phyloP scores from a whole-genome alignment of 2,329 filamentous ascomycete species.

The Pseudogymnoascus sp. region DNA sequence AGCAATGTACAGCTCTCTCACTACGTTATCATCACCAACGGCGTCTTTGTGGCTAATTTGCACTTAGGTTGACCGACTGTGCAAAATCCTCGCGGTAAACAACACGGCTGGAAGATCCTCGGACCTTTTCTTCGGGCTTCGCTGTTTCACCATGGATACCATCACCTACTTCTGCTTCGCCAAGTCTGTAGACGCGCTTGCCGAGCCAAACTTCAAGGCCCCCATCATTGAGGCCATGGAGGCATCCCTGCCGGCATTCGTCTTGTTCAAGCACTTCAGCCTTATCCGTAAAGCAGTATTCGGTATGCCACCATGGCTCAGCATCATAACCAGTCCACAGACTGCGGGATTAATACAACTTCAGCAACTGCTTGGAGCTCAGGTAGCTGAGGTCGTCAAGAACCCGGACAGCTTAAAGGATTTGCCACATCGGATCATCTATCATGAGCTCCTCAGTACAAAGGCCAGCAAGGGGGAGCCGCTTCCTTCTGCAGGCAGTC shows the following conservation, averaged over 20 bases:
- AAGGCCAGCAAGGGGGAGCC: too few species aligned
- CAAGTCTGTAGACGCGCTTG: conserved; percentile 30
- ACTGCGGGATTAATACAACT: conserved; percentile 18
- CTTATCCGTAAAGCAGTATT: conserved; percentile 18
- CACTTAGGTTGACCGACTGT: conserved; percentile 24
- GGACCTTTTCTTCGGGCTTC: conserved; percentile 28
- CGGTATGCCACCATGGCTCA: conserved; percentile 20
- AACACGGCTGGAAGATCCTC: conserved; percentile 19
- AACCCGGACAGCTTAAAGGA: conserved; percentile 20
- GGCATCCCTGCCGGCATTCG: conserved; percentile 26
- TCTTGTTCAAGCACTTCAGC: conserved; percentile 33
- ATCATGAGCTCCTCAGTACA: conserved; percentile 28
- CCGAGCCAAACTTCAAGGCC: conserved; percentile 31
- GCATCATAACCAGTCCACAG: conserved; percentile 17
- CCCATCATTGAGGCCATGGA: conserved; percentile 36
- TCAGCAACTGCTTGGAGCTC: conserved; percentile 15
- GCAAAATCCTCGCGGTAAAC: conserved; percentile 23
- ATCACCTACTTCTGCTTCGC: conserved; percentile 35
- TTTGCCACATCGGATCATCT: conserved; percentile 28
- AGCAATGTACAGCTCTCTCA: conserved; percentile 23
- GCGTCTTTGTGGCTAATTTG: not conserved
- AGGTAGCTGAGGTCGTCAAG: conserved; percentile 14
- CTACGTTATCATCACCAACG: not conserved
- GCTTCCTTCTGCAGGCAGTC: conserved; percentile 17
- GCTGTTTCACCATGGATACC: conserved; percentile 31